phyloP scores from a whole-genome alignment of 768 basidiomycete species.

The Leccinum sublutescens region DNA sequence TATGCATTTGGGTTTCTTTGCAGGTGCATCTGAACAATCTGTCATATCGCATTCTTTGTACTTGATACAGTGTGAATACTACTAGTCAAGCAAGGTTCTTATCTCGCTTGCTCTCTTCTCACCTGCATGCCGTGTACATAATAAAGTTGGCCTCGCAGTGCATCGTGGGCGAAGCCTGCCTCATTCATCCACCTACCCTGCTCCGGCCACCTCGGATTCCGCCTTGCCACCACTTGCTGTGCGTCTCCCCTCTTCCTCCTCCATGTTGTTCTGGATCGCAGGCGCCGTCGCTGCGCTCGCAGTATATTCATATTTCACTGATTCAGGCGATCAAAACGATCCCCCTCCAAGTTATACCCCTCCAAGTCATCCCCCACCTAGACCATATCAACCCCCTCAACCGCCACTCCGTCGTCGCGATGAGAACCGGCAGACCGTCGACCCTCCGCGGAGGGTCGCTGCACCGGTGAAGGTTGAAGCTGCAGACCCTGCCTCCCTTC shows the following conservation, averaged over 20 bases:
- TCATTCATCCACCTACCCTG: not conserved
- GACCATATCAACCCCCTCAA: not conserved
- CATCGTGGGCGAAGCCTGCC: not conserved
- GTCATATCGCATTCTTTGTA: constrained; percentile 9
- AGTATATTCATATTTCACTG: constrained; percentile 9
- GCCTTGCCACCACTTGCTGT: not conserved
- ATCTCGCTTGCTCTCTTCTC: not conserved
- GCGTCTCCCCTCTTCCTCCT: not conserved
- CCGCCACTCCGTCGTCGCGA: not conserved
- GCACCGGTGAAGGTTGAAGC: not conserved
- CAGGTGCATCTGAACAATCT: constrained; percentile 4
- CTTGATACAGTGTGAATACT: constrained; percentile 3
- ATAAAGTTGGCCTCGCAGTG: not conserved
- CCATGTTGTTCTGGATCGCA: constrained; percentile 16
- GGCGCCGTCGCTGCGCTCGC: constrained; percentile 12
- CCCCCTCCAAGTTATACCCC: not conserved
- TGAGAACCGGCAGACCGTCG: not conserved
- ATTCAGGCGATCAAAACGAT: constrained; percentile 2
- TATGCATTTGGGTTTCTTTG: not conserved
- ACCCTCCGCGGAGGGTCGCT: not conserved
- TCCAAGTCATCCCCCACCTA: not conserved
- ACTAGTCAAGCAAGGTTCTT: not conserved
- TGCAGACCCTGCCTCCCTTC: constrained; percentile 56
- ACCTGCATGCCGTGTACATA: not conserved
- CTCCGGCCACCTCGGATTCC: not conserved